Conservation (phyloP, 345 rosid genomes). For the Syzygium grande region DNA sequence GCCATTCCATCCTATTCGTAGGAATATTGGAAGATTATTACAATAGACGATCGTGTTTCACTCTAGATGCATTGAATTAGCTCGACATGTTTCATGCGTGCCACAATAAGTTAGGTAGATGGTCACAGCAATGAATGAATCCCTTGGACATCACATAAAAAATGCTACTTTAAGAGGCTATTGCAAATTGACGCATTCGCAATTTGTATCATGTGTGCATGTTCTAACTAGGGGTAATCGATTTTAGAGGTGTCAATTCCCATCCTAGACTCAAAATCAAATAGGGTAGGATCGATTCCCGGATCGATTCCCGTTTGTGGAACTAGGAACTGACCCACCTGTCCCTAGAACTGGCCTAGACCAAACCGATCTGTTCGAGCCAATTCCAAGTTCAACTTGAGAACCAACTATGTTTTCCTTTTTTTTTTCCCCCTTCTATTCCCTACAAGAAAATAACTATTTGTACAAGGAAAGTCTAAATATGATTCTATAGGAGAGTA, state of each 20-base stretch:
- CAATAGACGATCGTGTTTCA: not conserved
- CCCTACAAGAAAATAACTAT: not conserved
- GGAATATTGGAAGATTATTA: not conserved
- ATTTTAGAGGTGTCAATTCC: not conserved
- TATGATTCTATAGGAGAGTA: not conserved
- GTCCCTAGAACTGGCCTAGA: not conserved
- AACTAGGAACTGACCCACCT: not conserved
- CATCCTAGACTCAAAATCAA: not conserved
- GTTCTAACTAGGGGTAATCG: not conserved
- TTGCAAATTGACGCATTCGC: not conserved
- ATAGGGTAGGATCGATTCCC: not conserved
- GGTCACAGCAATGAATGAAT: not conserved
- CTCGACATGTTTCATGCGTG: not conserved
- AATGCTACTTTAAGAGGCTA: not conserved
- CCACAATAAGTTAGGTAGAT: not conserved
- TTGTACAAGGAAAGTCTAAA: not conserved
- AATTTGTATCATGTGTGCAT: not conserved
- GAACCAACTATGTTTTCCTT: no score
- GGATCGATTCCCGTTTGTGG: not conserved
- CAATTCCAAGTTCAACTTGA: not conserved
- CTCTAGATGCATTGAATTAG: not conserved
- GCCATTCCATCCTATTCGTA: not conserved
- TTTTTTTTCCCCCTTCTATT: not conserved
- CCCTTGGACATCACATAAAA: not conserved
- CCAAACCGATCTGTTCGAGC: not conserved